Evolutionary conservation across 176 grass and related monocot species (phyloP), one percentile per base, ranked within the genome.

Genomic region (Thalia dealbata): DNA sequence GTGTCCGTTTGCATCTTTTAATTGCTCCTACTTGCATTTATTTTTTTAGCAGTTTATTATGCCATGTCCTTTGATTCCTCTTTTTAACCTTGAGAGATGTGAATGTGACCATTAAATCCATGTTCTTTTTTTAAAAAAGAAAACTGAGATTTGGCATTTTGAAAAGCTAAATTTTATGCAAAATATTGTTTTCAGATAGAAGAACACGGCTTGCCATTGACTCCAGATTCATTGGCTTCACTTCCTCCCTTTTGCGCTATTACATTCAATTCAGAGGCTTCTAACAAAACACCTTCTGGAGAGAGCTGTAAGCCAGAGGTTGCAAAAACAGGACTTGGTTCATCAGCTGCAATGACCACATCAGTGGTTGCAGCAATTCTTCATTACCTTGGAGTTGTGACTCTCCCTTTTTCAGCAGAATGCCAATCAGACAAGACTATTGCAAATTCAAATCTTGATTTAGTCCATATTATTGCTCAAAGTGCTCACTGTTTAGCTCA

Each of bases 281-380:
- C 81, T 64, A 89, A 92, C 78, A 87, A 83, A 77, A 81, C 62
- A 44, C 69, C 35, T 66, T 45, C 80, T 21, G 80, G 78, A 88
- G 85, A 91, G 38, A 76, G 76, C 84, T 79, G 87, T 77, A 97
- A 97, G 91, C 95, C 87, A 67, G 90, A 97, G 83, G 90, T 97
- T 71, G 95, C 95, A 74, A 97, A 97, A 97, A 97, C 93, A 56
- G 90, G 90, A 79, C 90, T 97, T 82, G 90, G 95, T 26, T 92
- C 90, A 76, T 97, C 95, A 71, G 93, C 95, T 66, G 95, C 95
- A 76, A 92, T 97, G 90, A 91, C 95, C 41, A 88, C 95, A 84
- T 92, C 89, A 69, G 89, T 92, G 30, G 90, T 97, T 59, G 83
- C 90, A 46, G 75, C 79, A 68, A 70, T 97, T 50, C 87, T 97